Conservation (phyloP, 1,284 basidiomycete genomes). For the Ustilago sp. region DNA sequence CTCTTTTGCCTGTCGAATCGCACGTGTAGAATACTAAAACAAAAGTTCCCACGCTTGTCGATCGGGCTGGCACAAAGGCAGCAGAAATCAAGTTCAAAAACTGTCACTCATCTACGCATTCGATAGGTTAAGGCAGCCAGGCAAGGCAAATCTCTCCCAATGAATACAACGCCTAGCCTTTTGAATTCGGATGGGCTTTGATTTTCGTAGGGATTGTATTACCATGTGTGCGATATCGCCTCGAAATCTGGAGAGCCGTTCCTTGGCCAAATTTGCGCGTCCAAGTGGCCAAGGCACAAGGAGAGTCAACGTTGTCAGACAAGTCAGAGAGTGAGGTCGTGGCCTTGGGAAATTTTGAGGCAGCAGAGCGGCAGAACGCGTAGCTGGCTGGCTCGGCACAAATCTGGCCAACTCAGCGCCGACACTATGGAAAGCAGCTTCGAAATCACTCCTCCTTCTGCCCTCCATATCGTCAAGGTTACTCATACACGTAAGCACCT, state of each 20-base stretch:
- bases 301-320: too few species aligned
- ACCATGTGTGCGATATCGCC: too few species aligned
- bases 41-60: conserved; percentile 19
- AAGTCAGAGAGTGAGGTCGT: neutral
- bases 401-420: conserved; percentile 4
- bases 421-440: conserved; percentile 31
- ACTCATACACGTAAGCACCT: conserved; percentile 51
- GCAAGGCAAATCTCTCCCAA: too few species aligned
- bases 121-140: too few species aligned
- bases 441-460: conserved; percentile 33
- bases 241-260: too few species aligned
- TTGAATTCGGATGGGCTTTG: too few species aligned
- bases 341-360: neutral
- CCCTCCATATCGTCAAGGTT: conserved; percentile 56
- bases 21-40: conserved; percentile 12
- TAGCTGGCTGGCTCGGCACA: neutral
- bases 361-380: conserved; percentile 10
- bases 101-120: neutral
- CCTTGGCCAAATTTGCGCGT: too few species aligned
- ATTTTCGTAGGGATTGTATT: too few species aligned
- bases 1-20: neutral
- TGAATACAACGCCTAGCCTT: too few species aligned
- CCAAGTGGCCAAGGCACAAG: too few species aligned
- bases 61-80: neutral
- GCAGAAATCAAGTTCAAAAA: neutral